Evolutionary conservation across 2,329 filamentous ascomycete genomes (phyloP).

Genomic region (Colletotrichum tofieldiae): DNA sequence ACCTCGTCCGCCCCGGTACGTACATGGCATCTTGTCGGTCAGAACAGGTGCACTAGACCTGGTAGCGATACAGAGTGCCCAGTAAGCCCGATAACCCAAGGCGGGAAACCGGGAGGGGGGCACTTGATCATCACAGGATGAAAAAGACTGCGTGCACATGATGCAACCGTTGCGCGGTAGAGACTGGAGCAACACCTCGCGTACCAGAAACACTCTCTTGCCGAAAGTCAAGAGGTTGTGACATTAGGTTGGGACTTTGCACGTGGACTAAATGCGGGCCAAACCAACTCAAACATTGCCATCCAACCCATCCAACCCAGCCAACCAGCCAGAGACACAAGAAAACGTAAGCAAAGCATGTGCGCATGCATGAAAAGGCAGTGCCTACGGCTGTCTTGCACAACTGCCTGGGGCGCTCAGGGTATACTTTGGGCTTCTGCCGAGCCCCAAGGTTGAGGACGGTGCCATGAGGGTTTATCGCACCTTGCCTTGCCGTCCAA

Average conservation of each 20-base stretch:
- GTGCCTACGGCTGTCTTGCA: background rate
- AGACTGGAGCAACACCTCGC: background rate
- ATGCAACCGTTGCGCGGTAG: background rate
- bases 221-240: background rate
- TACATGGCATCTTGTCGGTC: background rate
- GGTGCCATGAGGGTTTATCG: constrained; percentile 14
- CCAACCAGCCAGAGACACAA: background rate
- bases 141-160: background rate
- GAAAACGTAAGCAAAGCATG: constrained; percentile 23
- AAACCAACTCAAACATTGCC: constrained; percentile 13
- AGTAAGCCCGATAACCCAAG: background rate
- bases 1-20: constrained; percentile 1
- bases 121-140: background rate
- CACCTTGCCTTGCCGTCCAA: background rate
- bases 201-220: background rate
- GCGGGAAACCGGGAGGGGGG: constrained; percentile 12
- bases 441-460: background rate
- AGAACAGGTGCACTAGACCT: background rate
- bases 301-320: background rate
- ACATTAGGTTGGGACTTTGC: constrained; percentile 33
- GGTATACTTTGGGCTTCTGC: constrained; percentile 1
- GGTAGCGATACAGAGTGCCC: background rate
- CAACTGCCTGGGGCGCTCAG: background rate
- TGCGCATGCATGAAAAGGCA: constrained; percentile 15
- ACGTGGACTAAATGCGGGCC: constrained; percentile 12